Conservation (phyloP, 2,329 filamentous ascomycete genomes). For the Rhynchosporium secalis region DNA sequence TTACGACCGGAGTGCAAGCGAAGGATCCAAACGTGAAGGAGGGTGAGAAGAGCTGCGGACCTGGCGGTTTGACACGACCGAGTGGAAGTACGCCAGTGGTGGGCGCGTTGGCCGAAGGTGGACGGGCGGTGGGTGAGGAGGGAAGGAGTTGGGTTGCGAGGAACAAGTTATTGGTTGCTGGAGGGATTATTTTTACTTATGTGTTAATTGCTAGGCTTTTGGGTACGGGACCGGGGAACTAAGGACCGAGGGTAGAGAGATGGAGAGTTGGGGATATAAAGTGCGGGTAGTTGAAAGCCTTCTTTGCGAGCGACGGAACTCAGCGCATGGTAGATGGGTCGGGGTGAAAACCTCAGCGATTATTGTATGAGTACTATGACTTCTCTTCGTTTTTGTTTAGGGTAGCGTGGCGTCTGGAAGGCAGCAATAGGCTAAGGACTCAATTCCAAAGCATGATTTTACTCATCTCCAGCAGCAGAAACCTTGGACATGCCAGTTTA, state of each 20-base stretch:
- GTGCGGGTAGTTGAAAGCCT: no score
- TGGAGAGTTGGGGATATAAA: neutral
- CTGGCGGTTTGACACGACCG: conserved; percentile 63
- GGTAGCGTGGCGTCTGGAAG: conserved; percentile 3
- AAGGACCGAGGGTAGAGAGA: neutral
- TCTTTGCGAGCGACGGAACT: no score
- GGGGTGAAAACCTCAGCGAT: neutral
- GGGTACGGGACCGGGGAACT: conserved; percentile 31
- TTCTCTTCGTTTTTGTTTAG: neutral
- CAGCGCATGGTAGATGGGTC: neutral
- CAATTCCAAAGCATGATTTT: no score
- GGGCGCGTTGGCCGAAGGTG: conserved; percentile 72
- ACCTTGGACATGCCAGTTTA: no score
- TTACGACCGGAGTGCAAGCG: conserved; percentile 68
- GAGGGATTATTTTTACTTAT: conserved; percentile 74
- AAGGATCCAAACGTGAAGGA: conserved; percentile 50
- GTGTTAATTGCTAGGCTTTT: conserved; percentile 78
- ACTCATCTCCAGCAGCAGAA: no score
- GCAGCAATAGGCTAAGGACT: neutral
- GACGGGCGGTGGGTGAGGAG: conserved; percentile 72
- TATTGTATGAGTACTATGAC: neutral
- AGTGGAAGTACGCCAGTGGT: conserved; percentile 54
- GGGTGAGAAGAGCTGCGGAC: conserved; percentile 53
- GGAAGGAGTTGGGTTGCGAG: conserved; percentile 79
- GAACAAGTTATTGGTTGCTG: conserved; percentile 74